Percentiles rank a stretch among this genome's conserved stretches.
These are phyloP conservation scores for Rhizoclosmatium globosum DNA, from an alignment of 192 early-diverging fungal species.

Conservation along the genomic window DNA sequence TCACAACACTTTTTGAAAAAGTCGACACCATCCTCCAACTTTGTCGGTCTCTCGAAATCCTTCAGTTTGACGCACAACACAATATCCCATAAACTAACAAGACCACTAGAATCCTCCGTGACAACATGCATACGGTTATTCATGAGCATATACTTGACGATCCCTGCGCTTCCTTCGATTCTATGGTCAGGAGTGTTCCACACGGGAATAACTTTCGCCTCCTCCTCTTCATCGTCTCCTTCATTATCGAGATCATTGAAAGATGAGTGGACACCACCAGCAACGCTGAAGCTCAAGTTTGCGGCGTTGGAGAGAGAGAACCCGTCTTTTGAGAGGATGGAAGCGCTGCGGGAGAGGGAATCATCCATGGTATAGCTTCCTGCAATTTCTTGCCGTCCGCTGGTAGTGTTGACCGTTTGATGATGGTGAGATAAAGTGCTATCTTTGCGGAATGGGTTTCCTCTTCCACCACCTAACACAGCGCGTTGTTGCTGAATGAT, in stretches of 20 bases:
- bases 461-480: background rate
- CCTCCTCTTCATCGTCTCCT: constrained; percentile 33
- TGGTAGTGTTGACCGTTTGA: background rate
- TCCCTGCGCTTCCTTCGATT: constrained; percentile 51
- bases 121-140: constrained; percentile 88
- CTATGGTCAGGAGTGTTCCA: constrained; percentile 50
- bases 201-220: constrained; percentile 45
- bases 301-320: background rate
- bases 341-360: background rate
- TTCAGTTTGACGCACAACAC: constrained; percentile 67
- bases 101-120: constrained; percentile 81
- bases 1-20: constrained; percentile 38
- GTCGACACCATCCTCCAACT: background rate
- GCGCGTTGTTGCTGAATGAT: constrained; percentile 34
- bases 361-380: background rate
- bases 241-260: background rate
- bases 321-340: background rate
- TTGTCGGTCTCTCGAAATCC: background rate
- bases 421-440: background rate
- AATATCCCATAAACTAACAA: constrained; percentile 92
- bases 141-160: constrained; percentile 77
- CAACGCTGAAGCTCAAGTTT: background rate
- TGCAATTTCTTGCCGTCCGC: background rate
- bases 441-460: background rate
- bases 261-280: background rate